Evolutionary conservation across 83 land plant species (phyloP), one percentile per base, ranked within the genome.

Genomic region (Picea abies): DNA sequence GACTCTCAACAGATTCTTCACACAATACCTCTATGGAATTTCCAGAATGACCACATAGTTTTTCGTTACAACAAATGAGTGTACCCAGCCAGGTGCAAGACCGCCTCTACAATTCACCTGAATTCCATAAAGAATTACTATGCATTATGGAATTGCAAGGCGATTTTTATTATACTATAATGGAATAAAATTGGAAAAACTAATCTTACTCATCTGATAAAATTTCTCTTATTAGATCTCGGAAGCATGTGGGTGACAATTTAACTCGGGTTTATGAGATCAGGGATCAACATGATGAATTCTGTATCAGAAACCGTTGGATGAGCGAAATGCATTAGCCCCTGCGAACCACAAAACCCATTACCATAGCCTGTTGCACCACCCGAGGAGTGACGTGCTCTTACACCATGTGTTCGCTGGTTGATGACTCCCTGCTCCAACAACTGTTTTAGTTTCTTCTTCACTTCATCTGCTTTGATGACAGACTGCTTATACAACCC

Each of bases 21-120:
- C 89, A 63, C 88, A 91, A 78, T 95, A 95, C 79, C 97, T 84
- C 63, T 93, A 66, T 26, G 96, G 90, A 94, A 95, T 95, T 83
- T 95, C 97, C 37, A 96, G 97, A 67, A 95, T 91, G 2, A 95
- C 61, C 1, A 95, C 81, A 67, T 93, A 95, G 35, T 93, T 80
- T 75, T 91, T 91, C 20, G 97, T 90, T 79, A 95, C 91, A 8
- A 94, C 89, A 66, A 95, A 95, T 2, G 97, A 95, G 75, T 95
- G 97, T 10, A 95, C 95, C 97, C 97, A 95, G 23, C 97, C 96
- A 11, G 97, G 91, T 2, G 90, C 71, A 29, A 93, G 91, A 12
- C 85, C 94, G 88, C n/a, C 90, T 92, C 77, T 90, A 63, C 72
- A 93, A 91, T 78, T 84, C 80, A 84, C 86, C 86, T 84, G 85